phyloP scores from a whole-genome alignment of 169 alveolate species.

The Cryptosporidium ubiquitum region DNA sequence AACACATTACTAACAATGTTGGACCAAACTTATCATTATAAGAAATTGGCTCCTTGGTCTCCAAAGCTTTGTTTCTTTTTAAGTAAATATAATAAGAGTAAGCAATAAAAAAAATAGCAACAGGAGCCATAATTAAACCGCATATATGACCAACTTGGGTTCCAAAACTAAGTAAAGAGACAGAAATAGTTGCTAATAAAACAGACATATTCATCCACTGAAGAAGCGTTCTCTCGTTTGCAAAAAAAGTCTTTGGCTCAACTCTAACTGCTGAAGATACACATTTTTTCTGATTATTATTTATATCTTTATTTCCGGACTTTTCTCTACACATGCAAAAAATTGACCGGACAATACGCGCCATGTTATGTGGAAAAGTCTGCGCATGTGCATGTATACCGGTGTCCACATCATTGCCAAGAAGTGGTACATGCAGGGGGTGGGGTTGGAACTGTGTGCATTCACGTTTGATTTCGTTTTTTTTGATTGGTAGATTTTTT shows the following conservation, averaged over 20 bases:
- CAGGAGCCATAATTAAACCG: slow-evolving; percentile 84
- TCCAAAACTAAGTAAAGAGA: slow-evolving; percentile 81
- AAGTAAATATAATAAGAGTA: slow-evolving; percentile 82
- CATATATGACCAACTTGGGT: slow-evolving; percentile 79
- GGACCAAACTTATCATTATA: slow-evolving; percentile 82
- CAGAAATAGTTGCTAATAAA: slow-evolving; percentile 81
- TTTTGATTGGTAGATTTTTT: background rate
- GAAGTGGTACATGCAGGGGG: slow-evolving; percentile 40
- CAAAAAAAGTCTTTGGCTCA: slow-evolving; percentile 86
- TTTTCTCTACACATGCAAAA: slow-evolving; percentile 10
- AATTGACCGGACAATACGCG: slow-evolving; percentile 15
- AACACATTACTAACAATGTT: slow-evolving; percentile 48
- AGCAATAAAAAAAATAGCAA: slow-evolving; percentile 81
- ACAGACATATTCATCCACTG: slow-evolving; percentile 86
- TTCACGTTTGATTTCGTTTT: background rate
- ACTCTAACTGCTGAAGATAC: slow-evolving; percentile 81
- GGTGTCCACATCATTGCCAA: slow-evolving; percentile 17
- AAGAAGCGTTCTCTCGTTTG: slow-evolving; percentile 82
- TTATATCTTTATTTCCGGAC: background rate
- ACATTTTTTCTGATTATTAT: slow-evolving; percentile 1
- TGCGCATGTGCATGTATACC: slow-evolving; percentile 8
- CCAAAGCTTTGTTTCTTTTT: slow-evolving; percentile 80
- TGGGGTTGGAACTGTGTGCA: slow-evolving; percentile 1
- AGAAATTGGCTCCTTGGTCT: slow-evolving; percentile 82
- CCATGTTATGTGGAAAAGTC: background rate